These are phyloP conservation scores for Grigorovia yakushimaensis DNA, from an alignment of 805 yeast genomes.

Conservation along the genomic window DNA sequence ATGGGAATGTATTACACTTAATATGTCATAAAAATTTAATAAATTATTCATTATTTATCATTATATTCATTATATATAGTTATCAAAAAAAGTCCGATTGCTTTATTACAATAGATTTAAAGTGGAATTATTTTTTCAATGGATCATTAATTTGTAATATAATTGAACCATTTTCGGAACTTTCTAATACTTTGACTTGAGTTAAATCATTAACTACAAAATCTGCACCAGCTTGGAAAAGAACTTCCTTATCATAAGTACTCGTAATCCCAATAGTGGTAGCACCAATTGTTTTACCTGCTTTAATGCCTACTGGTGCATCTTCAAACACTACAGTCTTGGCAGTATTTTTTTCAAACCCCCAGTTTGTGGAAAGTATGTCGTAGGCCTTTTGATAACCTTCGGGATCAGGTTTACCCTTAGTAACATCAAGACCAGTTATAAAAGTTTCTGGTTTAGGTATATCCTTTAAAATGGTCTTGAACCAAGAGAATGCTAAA, in stretches of 20 bases:
- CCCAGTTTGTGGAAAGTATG: constrained; percentile 37
- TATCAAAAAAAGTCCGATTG: too few species aligned
- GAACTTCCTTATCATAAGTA: constrained; percentile 52
- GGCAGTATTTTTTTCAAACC: constrained; percentile 11
- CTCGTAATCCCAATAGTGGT: constrained; percentile 68
- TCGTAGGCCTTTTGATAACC: constrained; percentile 54
- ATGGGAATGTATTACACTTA: too few species aligned
- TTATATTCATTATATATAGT: too few species aligned
- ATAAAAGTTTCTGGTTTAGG: constrained; percentile 63
- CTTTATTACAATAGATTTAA: too few species aligned
- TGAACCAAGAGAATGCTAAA: constrained; percentile 66
- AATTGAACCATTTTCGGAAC: constrained; percentile 4
- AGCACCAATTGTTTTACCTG: constrained; percentile 73
- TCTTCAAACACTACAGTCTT: constrained; percentile 66
- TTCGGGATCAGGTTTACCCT: constrained; percentile 76
- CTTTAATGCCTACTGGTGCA: constrained; percentile 73
- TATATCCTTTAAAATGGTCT: constrained; percentile 39
- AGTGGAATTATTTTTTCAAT: neutral
- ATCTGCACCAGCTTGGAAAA: constrained; percentile 65
- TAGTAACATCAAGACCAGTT: constrained; percentile 61
- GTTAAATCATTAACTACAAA: constrained; percentile 62
- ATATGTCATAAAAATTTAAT: too few species aligned
- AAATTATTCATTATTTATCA: too few species aligned
- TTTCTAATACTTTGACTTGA: constrained; percentile 11
- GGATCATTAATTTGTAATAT: constrained; percentile 6